phyloP scores from a whole-genome alignment of 129 eudicot species.

The Arctium minus region DNA sequence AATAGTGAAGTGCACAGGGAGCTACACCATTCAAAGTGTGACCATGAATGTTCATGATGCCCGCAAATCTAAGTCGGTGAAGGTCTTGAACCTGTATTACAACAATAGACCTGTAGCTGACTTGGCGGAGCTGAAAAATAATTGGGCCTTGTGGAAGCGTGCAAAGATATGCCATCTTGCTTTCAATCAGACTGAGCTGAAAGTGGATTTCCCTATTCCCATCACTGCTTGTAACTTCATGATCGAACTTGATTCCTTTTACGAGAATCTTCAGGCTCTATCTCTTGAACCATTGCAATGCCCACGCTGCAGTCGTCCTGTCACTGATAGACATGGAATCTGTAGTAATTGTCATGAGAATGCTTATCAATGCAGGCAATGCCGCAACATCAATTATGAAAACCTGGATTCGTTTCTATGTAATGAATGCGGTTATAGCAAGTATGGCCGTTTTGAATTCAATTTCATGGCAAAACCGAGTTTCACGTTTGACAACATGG shows the following conservation, averaged over 20 bases:
- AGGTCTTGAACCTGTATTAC: conserved; percentile 90
- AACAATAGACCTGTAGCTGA: conserved; percentile 98
- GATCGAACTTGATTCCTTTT: conserved; percentile 97
- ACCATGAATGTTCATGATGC: conserved; percentile 99
- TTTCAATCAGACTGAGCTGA: conserved; percentile 88
- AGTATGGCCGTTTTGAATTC: conserved; percentile 97
- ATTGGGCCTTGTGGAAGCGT: conserved; percentile 99
- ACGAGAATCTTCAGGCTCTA: conserved; percentile 96
- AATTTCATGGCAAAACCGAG: conserved; percentile 98
- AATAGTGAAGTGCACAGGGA: conserved; percentile 98
- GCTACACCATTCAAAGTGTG: conserved; percentile 95
- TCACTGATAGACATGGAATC: conserved; percentile 94
- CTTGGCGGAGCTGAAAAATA: conserved; percentile 89
- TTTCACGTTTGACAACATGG: conserved; percentile 97
- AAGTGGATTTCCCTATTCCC: conserved; percentile 95
- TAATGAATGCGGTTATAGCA: conserved; percentile 98
- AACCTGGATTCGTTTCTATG: conserved; percentile 93
- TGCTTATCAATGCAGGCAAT: conserved; percentile 99
- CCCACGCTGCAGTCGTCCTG: conserved; percentile 98
- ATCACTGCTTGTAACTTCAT: conserved; percentile 98
- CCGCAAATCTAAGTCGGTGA: conserved; percentile 96
- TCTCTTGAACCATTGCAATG: conserved; percentile 98
- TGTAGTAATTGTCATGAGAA: conserved; percentile 97
- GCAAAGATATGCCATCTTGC: conserved; percentile 96
- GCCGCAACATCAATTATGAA: conserved; percentile 95